Evolutionary conservation across 2,329 filamentous ascomycete genomes (phyloP), one percentile per base, ranked within the genome.

Genomic region (Uncinocarpus reesii): DNA sequence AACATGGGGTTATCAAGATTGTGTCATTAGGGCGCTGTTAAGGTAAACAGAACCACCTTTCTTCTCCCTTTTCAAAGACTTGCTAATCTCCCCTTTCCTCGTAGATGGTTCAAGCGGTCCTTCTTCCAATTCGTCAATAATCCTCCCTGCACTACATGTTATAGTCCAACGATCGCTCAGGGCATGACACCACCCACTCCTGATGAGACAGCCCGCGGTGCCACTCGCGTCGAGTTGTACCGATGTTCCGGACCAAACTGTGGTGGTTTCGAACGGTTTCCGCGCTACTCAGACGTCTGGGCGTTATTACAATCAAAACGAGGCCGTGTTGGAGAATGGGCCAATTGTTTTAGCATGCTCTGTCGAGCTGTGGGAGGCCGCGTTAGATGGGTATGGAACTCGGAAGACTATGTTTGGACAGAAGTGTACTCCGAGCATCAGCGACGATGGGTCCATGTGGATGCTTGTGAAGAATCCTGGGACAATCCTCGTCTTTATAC

Each of bases 101-200:
- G 45, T 50, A 87, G 85, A 67, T 96, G 92, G 92, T 98, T 95
- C 72, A 94, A 92, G 71, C 78, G 84, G 55, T 83, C 84, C 6
- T 96, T 96, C 71, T 96, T 96, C 69, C 81, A 84, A 52, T 98
- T 89, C 83, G 87, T 96, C 59, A 94, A 95, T 71, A 95, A 95
- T 67, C 92, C 92, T 0, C 77, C 83, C 15, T 96, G 92, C 66
- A 77, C 83, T 7, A 74, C 79, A 48, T 98, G 92, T 66, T 73
- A 82, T 56, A 86, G 84, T 42, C 86, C 87, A 32, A 95, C 90
- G 2, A 78, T 92, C 49, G 82, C 81, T 7, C 79, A 84, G 59
- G 90, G 89, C 57, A 84, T 86, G 78, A 86, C 86, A 1, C 80
- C 84, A 24, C 88, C 92, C 6, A 83, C 84, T 0, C 85, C 86